Evolutionary conservation across 2,329 filamentous ascomycete genomes (phyloP), one percentile per base, ranked within the genome.

Genomic region (Rutstroemia sydowiana): DNA sequence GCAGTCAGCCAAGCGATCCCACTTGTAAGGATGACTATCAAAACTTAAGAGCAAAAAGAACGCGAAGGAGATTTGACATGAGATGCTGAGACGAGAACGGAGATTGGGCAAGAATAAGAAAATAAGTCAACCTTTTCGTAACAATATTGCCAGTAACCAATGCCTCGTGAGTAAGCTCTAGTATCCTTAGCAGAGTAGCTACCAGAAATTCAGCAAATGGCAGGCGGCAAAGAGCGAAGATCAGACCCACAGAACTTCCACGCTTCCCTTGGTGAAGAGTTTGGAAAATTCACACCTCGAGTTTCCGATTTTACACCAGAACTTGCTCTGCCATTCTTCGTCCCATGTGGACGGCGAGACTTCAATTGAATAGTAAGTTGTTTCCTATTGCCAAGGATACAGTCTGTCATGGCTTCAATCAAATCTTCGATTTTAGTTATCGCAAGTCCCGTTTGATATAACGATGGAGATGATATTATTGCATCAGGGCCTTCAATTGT

Each of bases 81-180:
- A 2, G 20, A 13, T 11, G n/a, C 10, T 7, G 11, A 41, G 6
- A 11, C 6, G 21, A 18, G 9, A 4, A 10, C 21, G 37, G 11
- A 41, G 18, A 11, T 13, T 7, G 7, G 5, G 11, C 13, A 32
- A 23, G 44, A 13, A 7, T 21, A 18, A 34, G 11, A 44, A 45
- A 42, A 14, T 20, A 21, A 39, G 23, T 67, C 40, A 46, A 84
- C 81, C 82, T 78, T 66, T 85, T 86, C 2, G 82, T 84, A 18
- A 82, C 71, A 2, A 80, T 60, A 8, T 68, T 73, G 1, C 76
- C 78, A 0, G 75, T 72, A 0, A 77, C 67, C 1, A 85, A 67
- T 3, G 81, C 79, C 59, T 80, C 75, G 55, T 82, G 81, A 1
- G 77, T 75, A 2, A 82, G 59, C 57, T 82, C 76, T 10, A 86